Percentiles rank a stretch among this genome's conserved stretches.
These are phyloP conservation scores for Schizosaccharomyces cryophilus DNA, from an alignment of 805 yeast genomes.

Conservation along the genomic window DNA sequence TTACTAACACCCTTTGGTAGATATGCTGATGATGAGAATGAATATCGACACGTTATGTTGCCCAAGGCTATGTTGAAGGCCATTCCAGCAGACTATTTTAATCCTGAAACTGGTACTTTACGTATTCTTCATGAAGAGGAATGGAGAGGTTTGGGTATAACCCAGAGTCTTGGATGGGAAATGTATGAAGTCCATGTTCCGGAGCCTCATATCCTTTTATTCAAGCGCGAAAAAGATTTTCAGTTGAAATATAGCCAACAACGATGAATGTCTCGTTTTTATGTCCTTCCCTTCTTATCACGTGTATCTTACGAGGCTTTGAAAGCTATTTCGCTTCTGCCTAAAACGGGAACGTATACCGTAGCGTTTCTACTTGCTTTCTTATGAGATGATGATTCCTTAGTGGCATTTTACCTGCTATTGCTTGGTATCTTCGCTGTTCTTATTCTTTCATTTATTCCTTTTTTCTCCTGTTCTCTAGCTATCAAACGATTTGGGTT, in stretches of 20 bases:
- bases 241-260: neutral
- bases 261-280: neutral
- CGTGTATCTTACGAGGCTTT: neutral
- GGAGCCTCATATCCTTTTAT: slow-evolving; percentile 85
- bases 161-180: slow-evolving; percentile 20
- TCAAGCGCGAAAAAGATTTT: slow-evolving; percentile 22
- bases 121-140: slow-evolving; percentile 82
- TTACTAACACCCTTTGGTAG: slow-evolving; percentile 14
- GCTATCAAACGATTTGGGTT: too few relatives aligned
- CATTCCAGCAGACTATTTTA: slow-evolving; percentile 83
- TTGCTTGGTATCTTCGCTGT: too few relatives aligned
- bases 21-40: slow-evolving; percentile 75
- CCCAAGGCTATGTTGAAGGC: slow-evolving; percentile 89
- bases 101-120: slow-evolving; percentile 78
- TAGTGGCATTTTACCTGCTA: too few relatives aligned
- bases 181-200: slow-evolving; percentile 29
- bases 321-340: too few relatives aligned
- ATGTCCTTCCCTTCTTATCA: neutral
- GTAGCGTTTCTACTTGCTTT: too few relatives aligned
- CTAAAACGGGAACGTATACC: too few relatives aligned
- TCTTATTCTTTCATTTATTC: too few relatives aligned
- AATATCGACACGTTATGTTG: slow-evolving; percentile 88
- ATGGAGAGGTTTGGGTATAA: slow-evolving; percentile 95
- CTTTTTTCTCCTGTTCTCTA: too few relatives aligned
- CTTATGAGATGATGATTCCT: too few relatives aligned